phyloP scores from a whole-genome alignment of 768 basidiomycete species.

The Boletus rex-veris region DNA sequence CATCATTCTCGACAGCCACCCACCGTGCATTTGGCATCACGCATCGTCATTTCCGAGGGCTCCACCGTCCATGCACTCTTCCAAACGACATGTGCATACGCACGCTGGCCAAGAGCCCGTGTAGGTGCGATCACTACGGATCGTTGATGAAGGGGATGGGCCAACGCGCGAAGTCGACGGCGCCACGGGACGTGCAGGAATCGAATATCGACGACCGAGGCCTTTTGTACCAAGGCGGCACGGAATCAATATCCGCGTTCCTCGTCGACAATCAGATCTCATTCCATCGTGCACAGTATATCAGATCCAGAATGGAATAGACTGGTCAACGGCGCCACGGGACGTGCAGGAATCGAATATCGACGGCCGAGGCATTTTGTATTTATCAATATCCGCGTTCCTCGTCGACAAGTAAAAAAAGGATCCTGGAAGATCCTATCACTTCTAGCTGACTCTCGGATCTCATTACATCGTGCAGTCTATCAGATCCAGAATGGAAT shows the following conservation, averaged over 20 bases:
- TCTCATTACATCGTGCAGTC: neutral
- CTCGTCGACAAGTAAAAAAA: conserved; percentile 2
- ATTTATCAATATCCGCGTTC: conserved; percentile 15
- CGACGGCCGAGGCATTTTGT: too few species aligned
- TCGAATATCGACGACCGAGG: neutral
- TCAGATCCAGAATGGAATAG: neutral
- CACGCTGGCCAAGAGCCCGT: neutral
- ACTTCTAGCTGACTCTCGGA: neutral
- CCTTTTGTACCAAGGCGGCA: neutral
- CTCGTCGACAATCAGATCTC: conserved; percentile 12
- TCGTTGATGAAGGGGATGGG: neutral
- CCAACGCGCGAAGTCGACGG: conserved; percentile 17
- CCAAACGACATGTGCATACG: neutral
- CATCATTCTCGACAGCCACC: too few species aligned
- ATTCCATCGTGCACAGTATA: neutral
- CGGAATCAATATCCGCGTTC: conserved; percentile 13
- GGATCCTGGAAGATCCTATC: neutral
- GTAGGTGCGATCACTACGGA: conserved; percentile 15
- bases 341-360: too few species aligned
- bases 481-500: neutral
- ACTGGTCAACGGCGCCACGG: neutral
- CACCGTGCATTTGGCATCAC: neutral
- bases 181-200: conserved; percentile 2
- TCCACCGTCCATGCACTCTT: neutral
- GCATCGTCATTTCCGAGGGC: conserved; percentile 14